Evolutionary conservation across 805 yeast species (phyloP), one percentile per base, ranked within the genome.

Genomic region (Kockiozyma suomiensis): DNA sequence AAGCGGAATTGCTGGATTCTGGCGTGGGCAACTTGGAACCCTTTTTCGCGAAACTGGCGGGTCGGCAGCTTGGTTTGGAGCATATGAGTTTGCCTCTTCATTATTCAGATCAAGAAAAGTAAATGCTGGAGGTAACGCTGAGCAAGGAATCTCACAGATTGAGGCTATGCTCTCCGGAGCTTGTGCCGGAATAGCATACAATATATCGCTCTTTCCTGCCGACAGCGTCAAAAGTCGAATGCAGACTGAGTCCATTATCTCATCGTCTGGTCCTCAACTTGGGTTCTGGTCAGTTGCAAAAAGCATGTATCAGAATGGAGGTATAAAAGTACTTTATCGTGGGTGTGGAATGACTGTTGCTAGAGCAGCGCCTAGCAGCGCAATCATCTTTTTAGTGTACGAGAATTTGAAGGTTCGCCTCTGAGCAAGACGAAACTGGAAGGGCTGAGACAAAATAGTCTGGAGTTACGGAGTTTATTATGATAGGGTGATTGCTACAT

Each of bases 11-110:
- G 45, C 66, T 8, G 97, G 97, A 0, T 78, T 92, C 61, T 92
- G 97, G 96, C 82, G 82, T 64, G 98, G 98, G 1, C 91, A 91
- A 66, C 76, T 85, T 0, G 85, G 94, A 21, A 92, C 98, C 0
- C 74, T 90, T 50, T 64, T 88, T 1, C 81, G 97, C 68, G 98
- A 92, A 71, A 81, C 89, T 40, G 86, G 91, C 30, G 97, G 97
- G 6, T 88, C 97, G 1, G 89, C 96, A 3, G 85, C 93, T 1
- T 92, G 97, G 97, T 92, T 92, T 75, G 93, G 96, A 0, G 83
- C 94, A 17, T 91, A 91, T 72, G 97, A 91, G 70, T 74, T 79
- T 47, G 75, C 81, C 6, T 72, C 76, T 21, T 68, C 68, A 1
- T 65, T 69, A n/a, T 75, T 82, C 8, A 41, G 56, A 42, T 17